Evolutionary conservation across 1,284 basidiomycete genomes (phyloP), one percentile per base, ranked within the genome.

Genomic region (Sanghuangporus sanghuang): DNA sequence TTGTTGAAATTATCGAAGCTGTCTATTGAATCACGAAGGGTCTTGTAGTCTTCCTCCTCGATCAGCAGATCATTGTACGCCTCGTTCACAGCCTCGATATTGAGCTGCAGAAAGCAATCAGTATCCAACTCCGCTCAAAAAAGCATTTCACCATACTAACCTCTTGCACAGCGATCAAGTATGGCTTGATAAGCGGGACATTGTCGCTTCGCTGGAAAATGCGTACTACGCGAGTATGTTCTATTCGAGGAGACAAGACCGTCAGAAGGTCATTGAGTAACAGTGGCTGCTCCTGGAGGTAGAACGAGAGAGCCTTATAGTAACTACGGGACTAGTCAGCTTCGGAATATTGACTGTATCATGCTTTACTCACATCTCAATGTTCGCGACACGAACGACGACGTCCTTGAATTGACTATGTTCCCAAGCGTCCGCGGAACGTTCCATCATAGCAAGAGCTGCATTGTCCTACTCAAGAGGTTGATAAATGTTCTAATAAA

Each of bases 391-490:
- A 71, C 95, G 92, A 70, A 96, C 92, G 64, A 96, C 85, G 61
- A 95, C 87, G 70, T 97, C 95, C 81, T 97, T 97, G 88, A 99
- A 99, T 75, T 98, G 95, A 72, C 95, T 96, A 79, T 99, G 96
- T 67, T 99, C 96, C 96, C 96, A 99, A 62, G 95, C 95, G 76
- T 98, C 95, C 32, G 93, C 85, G 1, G 96, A 92, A 55, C 95
- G 91, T 76, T 99, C 97, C 75, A 99, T 98, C 92, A 98, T 98
- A 2, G 95, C 93, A 67, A 97, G 79, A 40, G 94, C 92, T n/a
- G 95, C 95, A 72, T 97, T 97, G 74, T 97, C 95, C 86, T 92
- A 50, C 7, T 67, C 32, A 48, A 27, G 7, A 42, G 6, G 42
- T 72, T n/a, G 70, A 64, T 12, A 42, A 1, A 18, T 27, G 16